These are phyloP conservation scores for Boletales sp. DNA, from an alignment of 768 basidiomycete species.

Conservation along the genomic window DNA sequence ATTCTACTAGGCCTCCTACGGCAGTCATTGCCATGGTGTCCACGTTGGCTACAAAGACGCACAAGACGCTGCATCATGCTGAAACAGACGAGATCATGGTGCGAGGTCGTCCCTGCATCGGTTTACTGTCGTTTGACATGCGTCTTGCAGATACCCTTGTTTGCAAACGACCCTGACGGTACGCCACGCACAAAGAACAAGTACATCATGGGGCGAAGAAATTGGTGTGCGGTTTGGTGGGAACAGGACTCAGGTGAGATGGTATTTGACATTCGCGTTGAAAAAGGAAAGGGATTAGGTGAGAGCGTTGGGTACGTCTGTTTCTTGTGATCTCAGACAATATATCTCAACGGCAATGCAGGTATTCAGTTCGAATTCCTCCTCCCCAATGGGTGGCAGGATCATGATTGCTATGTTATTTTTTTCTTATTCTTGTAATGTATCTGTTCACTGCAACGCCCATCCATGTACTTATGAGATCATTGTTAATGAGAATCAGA, in stretches of 20 bases:
- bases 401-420: constrained; percentile 2
- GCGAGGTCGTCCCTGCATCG: neutral
- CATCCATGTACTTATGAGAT: neutral
- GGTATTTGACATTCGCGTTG: constrained; percentile 81
- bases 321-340: neutral
- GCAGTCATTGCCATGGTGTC: constrained; percentile 78
- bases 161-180: constrained; percentile 74
- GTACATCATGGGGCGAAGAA: constrained; percentile 83
- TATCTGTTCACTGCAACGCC: neutral
- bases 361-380: constrained; percentile 44
- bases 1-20: constrained; percentile 48
- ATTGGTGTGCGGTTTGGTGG: constrained; percentile 77
- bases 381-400: constrained; percentile 38
- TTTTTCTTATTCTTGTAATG: neutral
- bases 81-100: constrained; percentile 91
- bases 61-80: constrained; percentile 78
- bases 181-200: constrained; percentile 62
- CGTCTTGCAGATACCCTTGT: constrained; percentile 64
- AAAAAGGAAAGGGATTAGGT: constrained; percentile 79
- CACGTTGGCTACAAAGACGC: constrained; percentile 74
- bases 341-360: constrained; percentile 16
- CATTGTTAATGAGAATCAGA: constrained; percentile 12
- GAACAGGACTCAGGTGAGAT: constrained; percentile 58
- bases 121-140: neutral
- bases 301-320: constrained; percentile 68